Evolutionary conservation across 78 protist genomes (phyloP).

Genomic region (Neovahlkampfia damariscottae): DNA sequence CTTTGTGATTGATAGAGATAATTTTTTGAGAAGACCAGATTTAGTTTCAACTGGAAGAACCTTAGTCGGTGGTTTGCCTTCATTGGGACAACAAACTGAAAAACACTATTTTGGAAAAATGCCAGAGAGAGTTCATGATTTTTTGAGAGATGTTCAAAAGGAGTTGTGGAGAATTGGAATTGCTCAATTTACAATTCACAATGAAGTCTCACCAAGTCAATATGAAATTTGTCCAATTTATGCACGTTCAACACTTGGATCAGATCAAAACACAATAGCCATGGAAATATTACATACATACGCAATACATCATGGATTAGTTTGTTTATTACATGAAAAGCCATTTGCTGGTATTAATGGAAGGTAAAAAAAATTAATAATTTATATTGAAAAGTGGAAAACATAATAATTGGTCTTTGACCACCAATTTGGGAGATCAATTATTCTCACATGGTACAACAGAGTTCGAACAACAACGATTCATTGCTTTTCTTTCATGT

Average conservation of each 20-base stretch:
- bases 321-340: conserved; percentile 76
- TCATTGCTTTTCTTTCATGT: conserved; percentile 46
- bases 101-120: conserved; percentile 80
- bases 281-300: conserved; percentile 53
- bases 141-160: conserved; percentile 44
- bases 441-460: conserved; percentile 43
- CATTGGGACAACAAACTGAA: conserved; percentile 76
- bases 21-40: conserved; percentile 62
- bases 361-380: too few relatives aligned
- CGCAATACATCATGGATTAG: conserved; percentile 51
- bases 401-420: conserved; percentile 82
- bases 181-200: conserved; percentile 71
- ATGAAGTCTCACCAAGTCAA: conserved; percentile 91
- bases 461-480: conserved; percentile 34
- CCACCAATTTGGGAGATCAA: conserved; percentile 47
- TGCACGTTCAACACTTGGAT: conserved; percentile 48
- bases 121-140: conserved; percentile 28
- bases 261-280: conserved; percentile 73
- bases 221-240: conserved; percentile 80
- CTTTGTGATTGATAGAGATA: conserved; percentile 68
- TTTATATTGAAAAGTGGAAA: too few relatives aligned
- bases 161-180: conserved; percentile 70
- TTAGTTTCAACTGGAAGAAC: conserved; percentile 59
- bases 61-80: conserved; percentile 53
- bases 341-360: conserved; percentile 85